Base-by-base conservation (phyloP, 140 eudicot genomes). In the Senecio squalidus region DNA sequence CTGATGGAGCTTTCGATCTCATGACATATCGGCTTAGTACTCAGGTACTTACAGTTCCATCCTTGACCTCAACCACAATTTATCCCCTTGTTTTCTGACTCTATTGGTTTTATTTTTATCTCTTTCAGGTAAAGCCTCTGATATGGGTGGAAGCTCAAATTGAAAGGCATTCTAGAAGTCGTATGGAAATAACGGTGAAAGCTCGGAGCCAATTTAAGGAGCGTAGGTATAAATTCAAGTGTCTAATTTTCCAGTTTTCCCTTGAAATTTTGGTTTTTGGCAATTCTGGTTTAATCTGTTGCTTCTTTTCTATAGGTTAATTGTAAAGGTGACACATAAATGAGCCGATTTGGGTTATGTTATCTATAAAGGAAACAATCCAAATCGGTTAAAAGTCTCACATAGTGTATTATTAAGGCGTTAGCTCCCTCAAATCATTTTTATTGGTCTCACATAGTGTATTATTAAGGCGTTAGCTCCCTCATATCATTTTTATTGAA, bases 21-120 rank as follows among this genome's bases (percentile, higher is more conserved):
- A 90, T 90, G 97, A 90, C 95, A n/a, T 86, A 90, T 70, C 81
- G 97, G 74, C 87, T 90, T 23, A 86, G 94, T 71, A 85, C 97
- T 74, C 95, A 83, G 97, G 95, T 90, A 39, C 39, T 70, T 59
- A 41, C 46, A 22, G 47, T 16, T 16, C 28, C 53, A 26, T 56
- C 14, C 58, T 26, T 52, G 15, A 57, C 68, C 66, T 60, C 26
- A 31, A 29, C 26, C 20, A 20, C 9, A 18, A 31, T 46, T 21
- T 9, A 3, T 7, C 13, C 30, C 31, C 23, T 20, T 55, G 34
- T 67, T 30, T 25, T 14, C 58, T 54, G 15, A 68, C 27, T 25
- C 20, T 36, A 20, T 22, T 58, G 1, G 40, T 28, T 38, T 24
- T 43, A 6, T 9, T 6, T n/a, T 59, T 5, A 24, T 54, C 48